Conservation (phyloP, 1,284 basidiomycete species). For the Sparassis latifolia region DNA sequence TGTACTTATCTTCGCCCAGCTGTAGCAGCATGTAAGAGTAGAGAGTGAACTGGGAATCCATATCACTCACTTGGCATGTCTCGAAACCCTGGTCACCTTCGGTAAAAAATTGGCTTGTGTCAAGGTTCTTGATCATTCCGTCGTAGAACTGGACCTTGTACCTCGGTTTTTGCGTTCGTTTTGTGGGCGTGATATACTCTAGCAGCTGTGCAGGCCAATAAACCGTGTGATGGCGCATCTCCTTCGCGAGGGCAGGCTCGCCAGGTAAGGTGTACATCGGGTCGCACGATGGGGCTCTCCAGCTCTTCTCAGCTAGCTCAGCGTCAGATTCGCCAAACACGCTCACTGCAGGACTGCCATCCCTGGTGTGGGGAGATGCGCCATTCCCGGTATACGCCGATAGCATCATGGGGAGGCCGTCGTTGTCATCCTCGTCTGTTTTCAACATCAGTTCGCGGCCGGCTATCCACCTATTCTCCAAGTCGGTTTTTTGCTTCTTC, state of each 20-base stretch:
- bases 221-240: conserved; percentile 27
- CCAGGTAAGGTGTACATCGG: conserved; percentile 52
- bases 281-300: conserved; percentile 40
- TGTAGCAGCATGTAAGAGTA: conserved; percentile 15
- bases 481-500: conserved; percentile 24
- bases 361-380: not conserved
- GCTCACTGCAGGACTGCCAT: conserved; percentile 4
- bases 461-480: conserved; percentile 25
- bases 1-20: conserved; percentile 52
- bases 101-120: conserved; percentile 48
- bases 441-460: conserved; percentile 26
- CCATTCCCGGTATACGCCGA: conserved; percentile 16
- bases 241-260: conserved; percentile 52
- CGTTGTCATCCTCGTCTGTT: conserved; percentile 23
- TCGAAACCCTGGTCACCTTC: conserved; percentile 49
- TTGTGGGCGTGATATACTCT: conserved; percentile 42
- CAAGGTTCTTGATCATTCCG: conserved; percentile 32
- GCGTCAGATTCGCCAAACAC: not conserved
- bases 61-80: conserved; percentile 43
- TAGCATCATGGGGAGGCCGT: conserved; percentile 22
- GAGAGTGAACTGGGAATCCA: not conserved
- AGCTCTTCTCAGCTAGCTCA: conserved; percentile 12
- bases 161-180: conserved; percentile 25
- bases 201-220: conserved; percentile 65
- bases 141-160: conserved; percentile 57